Percentiles rank a stretch among this genome's conserved stretches.
phyloP scores from a whole-genome alignment of 2,329 filamentous ascomycete species.

The Parafenestella ontariensis region DNA sequence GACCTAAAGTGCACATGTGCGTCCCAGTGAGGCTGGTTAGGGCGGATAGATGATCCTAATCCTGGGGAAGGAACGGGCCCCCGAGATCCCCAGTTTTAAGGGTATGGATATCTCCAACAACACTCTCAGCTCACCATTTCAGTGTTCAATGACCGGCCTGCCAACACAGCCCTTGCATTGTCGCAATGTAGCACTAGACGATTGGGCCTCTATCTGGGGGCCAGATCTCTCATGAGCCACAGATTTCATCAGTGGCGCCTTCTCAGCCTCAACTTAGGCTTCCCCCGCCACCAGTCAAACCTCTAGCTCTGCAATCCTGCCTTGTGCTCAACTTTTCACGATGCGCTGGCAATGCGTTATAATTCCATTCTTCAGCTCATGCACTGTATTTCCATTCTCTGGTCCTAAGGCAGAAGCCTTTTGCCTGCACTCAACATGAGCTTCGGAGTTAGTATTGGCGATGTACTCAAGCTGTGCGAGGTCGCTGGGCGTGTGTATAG shows the following conservation, averaged over 20 bases:
- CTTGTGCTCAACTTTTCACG: background rate
- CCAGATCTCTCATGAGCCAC: background rate
- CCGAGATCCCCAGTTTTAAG: background rate
- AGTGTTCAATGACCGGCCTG: background rate
- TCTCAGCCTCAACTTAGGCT: background rate
- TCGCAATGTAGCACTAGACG: background rate
- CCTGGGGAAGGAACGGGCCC: background rate
- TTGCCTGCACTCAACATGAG: slow-evolving; percentile 21
- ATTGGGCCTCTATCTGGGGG: background rate
- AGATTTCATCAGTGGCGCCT: background rate
- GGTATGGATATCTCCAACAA: background rate
- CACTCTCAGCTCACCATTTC: background rate
- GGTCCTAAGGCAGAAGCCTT: background rate
- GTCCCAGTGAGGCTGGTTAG: background rate
- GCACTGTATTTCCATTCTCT: background rate
- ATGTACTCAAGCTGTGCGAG: slow-evolving; percentile 37
- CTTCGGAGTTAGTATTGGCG: slow-evolving; percentile 34
- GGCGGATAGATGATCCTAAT: background rate
- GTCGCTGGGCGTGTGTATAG: slow-evolving; percentile 31
- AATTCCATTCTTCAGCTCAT: background rate
- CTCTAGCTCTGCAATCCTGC: background rate
- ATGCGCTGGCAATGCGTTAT: background rate
- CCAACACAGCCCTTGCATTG: background rate
- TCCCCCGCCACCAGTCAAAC: background rate
- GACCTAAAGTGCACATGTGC: background rate